Evolutionary conservation across 139 green algal genomes (phyloP).

Genomic region (Protoeuglena noctilucae): DNA sequence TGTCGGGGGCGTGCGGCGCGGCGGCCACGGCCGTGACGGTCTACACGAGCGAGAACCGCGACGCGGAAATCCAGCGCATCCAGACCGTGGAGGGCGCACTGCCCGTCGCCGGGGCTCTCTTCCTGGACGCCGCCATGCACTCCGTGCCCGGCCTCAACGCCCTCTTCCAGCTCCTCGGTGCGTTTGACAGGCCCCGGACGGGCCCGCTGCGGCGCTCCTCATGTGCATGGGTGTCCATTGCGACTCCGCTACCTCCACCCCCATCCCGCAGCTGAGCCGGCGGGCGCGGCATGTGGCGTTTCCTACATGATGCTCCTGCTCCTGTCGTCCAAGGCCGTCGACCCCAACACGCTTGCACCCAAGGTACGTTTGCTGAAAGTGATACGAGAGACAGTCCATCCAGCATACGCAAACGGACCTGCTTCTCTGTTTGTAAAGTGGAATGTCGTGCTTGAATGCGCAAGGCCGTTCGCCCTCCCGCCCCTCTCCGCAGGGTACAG

Average conservation of each 20-base stretch:
- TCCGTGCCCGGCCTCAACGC: constrained; percentile 41
- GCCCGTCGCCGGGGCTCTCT: constrained; percentile 29
- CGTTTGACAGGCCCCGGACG: too few species aligned
- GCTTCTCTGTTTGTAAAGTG: too few species aligned
- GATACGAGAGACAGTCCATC: too few species aligned
- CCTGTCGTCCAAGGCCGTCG: constrained; percentile 28
- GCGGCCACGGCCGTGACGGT: constrained; percentile 26
- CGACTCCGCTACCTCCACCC: too few species aligned
- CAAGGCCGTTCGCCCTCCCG: too few species aligned
- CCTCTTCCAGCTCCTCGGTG: constrained; percentile 30
- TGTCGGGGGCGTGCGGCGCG: constrained; percentile 10
- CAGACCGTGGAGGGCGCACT: constrained; percentile 16
- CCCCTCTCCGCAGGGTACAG: too few species aligned
- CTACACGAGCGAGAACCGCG: constrained; percentile 28
- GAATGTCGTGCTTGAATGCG: too few species aligned
- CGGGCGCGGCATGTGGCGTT: constrained; percentile 35
- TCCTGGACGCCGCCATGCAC: constrained; percentile 29
- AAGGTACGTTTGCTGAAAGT: constrained; percentile 42
- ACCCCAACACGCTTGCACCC: constrained; percentile 46
- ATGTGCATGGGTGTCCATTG: too few species aligned
- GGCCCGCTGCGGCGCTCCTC: too few species aligned
- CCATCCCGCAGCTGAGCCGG: constrained; percentile 34
- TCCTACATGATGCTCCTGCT: constrained; percentile 54
- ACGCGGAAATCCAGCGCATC: constrained; percentile 38
- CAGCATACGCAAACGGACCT: too few species aligned